phyloP scores from a whole-genome alignment of 2,329 filamentous ascomycete species.

The Aspergillus carbonarius region DNA sequence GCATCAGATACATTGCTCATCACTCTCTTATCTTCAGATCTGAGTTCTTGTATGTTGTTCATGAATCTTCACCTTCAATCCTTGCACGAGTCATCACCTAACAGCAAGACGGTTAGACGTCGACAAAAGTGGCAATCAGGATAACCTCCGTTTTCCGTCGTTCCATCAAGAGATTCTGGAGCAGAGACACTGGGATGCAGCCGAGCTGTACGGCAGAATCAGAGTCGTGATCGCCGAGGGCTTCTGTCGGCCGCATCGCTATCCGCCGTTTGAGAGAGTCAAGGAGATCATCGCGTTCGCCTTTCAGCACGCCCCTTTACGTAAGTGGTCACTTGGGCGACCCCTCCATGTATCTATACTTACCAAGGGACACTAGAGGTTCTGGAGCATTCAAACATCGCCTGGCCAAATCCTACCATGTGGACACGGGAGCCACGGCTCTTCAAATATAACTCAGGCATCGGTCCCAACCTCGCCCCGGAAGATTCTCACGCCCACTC shows the following conservation, averaged over 20 bases:
- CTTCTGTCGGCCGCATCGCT: conserved; percentile 53
- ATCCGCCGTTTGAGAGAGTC: conserved; percentile 61
- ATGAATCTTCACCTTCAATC: conserved; percentile 42
- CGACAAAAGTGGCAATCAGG: conserved; percentile 58
- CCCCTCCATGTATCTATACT: conserved; percentile 4
- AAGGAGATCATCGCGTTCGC: conserved; percentile 76
- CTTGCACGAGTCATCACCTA: conserved; percentile 10
- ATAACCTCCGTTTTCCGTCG: conserved; percentile 67
- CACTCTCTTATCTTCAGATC: conserved; percentile 25
- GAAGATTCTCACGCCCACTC: conserved; percentile 64
- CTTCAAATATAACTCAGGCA: conserved; percentile 33
- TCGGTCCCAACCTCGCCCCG: conserved; percentile 40
- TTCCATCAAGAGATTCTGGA: conserved; percentile 70
- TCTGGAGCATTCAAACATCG: conserved; percentile 70
- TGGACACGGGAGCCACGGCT: conserved; percentile 55
- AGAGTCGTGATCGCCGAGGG: conserved; percentile 75
- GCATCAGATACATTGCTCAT: conserved; percentile 4
- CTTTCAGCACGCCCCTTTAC: conserved; percentile 78
- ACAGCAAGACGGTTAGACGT: conserved; percentile 29
- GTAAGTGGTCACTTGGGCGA: conserved; percentile 48
- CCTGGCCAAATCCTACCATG: conserved; percentile 75
- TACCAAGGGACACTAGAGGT: conserved; percentile 55
- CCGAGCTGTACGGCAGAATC: conserved; percentile 71
- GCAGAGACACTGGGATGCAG: conserved; percentile 69
- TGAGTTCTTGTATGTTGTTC: conserved; percentile 34